phyloP scores from a whole-genome alignment of 1,139 yeast genomes.

The Kodamaea anthophila region DNA sequence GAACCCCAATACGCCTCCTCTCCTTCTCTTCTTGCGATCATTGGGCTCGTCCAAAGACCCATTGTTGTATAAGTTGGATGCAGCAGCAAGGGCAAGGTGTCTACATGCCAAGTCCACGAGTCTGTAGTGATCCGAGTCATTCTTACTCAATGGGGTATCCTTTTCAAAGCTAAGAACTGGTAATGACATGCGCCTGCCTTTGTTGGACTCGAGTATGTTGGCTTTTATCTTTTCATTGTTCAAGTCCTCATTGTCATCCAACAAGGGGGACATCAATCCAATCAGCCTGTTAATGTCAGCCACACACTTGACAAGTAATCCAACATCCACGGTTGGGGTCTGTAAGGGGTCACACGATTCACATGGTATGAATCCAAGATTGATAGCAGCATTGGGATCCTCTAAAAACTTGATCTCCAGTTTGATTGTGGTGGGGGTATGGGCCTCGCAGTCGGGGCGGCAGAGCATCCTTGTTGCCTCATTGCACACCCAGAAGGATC shows the following conservation, averaged over 20 bases:
- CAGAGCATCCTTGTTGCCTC: constrained; percentile 40
- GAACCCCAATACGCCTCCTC: constrained; percentile 87
- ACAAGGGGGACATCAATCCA: constrained; percentile 49
- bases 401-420: constrained; percentile 42
- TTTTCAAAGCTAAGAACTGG: constrained; percentile 25
- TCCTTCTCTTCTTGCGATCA: constrained; percentile 50
- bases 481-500: constrained; percentile 48
- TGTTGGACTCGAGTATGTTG: constrained; percentile 29
- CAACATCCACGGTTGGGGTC: constrained; percentile 42
- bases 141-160: constrained; percentile 38
- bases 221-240: constrained; percentile 35
- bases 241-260: constrained; percentile 42
- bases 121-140: constrained; percentile 63
- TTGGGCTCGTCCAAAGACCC: constrained; percentile 12
- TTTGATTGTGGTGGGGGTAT: constrained; percentile 38
- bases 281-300: constrained; percentile 49
- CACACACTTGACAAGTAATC: constrained; percentile 54
- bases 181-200: constrained; percentile 20
- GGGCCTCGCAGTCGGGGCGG: constrained; percentile 63
- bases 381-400: constrained; percentile 36
- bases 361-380: constrained; percentile 47
- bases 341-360: constrained; percentile 42
- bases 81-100: constrained; percentile 79
- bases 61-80: constrained; percentile 35
- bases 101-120: constrained; percentile 77